Base-by-base conservation (phyloP, 306 rosid species). In the Carpinus viminea region DNA sequence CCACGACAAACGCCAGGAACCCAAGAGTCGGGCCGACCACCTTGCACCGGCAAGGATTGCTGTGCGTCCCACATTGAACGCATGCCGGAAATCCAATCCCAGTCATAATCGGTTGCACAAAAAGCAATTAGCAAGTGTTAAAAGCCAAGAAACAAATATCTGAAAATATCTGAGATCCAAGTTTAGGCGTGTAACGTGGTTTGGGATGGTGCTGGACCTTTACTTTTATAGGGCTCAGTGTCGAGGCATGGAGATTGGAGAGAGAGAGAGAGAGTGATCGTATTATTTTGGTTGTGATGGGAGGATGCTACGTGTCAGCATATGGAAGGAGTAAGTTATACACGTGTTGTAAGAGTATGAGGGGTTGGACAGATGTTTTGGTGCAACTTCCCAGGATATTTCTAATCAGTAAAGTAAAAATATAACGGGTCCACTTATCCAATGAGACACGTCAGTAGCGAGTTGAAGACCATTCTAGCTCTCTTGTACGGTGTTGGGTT, bases 21-120 rank as follows among this genome's bases (percentile, higher is more conserved):
- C 95, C 95, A 7, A 93, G 21, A 3, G 97, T 93, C 1, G 95
- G 98, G 4, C 97, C 95, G 53, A 93, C 81, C 84, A 90, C 93
- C 89, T 85, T 91, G 90, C 98, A 93, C 85, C 93, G 85, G 83
- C 95, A 91, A 18, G 95, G 97, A 83, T 93, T 91, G 77, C 92
- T 87, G 0, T 17, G 20, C 0, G 88, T 91, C 0, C 98, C 97
- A 56, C 98, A 88, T 70, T 93, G 84, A 61, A 93, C 83, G 26
- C 98, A 90, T 2, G 78, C 43, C 16, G 92, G 92, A 38, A 90
- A 9, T 48, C 97, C 91, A 5, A 70, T 26, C 31, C 90, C 87
- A 68, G 73, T 79, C 74, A 83, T 72, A 41, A 60, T 79, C 5
- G 28, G 15, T 20, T 5, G 18, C 24, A 8, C 15, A 24, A 59